Percentiles rank a stretch among this genome's conserved stretches.
Conservation (phyloP, 2,329 filamentous ascomycete genomes). For the Sarocladium kiliense region DNA sequence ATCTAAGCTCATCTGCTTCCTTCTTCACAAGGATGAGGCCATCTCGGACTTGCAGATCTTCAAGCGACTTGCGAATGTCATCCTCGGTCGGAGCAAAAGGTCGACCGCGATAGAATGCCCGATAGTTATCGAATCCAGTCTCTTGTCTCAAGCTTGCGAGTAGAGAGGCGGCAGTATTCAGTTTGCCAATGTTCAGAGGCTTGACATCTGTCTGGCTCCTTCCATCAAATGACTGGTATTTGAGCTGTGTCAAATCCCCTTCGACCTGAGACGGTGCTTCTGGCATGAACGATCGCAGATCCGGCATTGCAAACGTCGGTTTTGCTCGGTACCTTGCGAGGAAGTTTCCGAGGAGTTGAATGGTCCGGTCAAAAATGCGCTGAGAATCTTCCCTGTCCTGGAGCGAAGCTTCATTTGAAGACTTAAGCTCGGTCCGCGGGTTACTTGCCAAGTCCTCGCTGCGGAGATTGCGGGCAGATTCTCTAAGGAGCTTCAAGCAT, state of each 20-base stretch:
- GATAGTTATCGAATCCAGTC: constrained; percentile 73
- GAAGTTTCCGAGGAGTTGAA: constrained; percentile 64
- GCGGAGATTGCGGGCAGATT: constrained; percentile 41
- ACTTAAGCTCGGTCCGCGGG: background rate
- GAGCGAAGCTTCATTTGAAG: background rate
- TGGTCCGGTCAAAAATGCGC: constrained; percentile 61
- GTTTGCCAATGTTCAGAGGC: constrained; percentile 59
- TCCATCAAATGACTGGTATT: constrained; percentile 70
- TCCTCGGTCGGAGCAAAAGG: constrained; percentile 57
- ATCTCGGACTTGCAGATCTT: constrained; percentile 61
- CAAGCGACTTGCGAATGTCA: constrained; percentile 56
- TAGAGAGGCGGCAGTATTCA: constrained; percentile 67
- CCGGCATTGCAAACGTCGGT: constrained; percentile 54
- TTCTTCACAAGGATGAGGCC: constrained; percentile 63
- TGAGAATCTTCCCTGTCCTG: constrained; percentile 36
- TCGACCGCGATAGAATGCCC: constrained; percentile 64
- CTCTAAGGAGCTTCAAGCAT: constrained; percentile 65
- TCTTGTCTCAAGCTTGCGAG: constrained; percentile 60
- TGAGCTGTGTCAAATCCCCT: constrained; percentile 62
- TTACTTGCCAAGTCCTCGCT: background rate
- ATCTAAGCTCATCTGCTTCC: constrained; percentile 41
- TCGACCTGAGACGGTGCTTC: constrained; percentile 46
- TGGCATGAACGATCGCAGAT: constrained; percentile 48
- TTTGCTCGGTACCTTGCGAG: constrained; percentile 58
- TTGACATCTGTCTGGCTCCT: constrained; percentile 54